Evolutionary conservation across 768 basidiomycete genomes (phyloP), one percentile per base, ranked within the genome.

Genomic region (Serendipita indica): DNA sequence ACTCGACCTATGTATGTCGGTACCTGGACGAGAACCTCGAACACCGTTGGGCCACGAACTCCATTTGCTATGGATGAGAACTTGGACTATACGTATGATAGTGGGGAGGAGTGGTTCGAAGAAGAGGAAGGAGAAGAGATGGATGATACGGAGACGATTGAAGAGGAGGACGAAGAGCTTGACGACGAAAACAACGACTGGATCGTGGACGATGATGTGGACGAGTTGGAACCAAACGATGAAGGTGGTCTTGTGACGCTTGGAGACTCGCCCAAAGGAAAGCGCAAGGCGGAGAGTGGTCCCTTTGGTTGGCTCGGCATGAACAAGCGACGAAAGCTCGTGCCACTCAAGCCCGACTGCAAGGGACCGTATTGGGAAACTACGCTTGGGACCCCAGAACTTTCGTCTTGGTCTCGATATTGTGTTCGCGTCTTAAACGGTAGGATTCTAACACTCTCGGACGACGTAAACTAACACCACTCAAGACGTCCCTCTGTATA

Each of bases 101-200:
- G 89, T 57, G 94, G 89, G 13, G 90, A 84, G 64, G 96, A 98
- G 64, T 98, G 96, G 96, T 89, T 90, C 62, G 87, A 86, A 60
- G 91, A 92, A 67, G 81, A 82, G 20, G 76, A 74, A 12, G 87
- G 81, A 10, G 89, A 84, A 54, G 87, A 88, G 52, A 84, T 87
- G 58, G 79, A 84, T 4, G 74, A 74, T 39, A 72, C 72, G 33
- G 75, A 65, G 18, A 57, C 63, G 7, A 72, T 76, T 4, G 83
- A 85, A 3, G 87, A 88, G 14, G 83, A 75, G 12, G 84, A 80
- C 13, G 81, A 77, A 3, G 82, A 81, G 7, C 83, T 80, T 30
- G 74, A 72, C 2, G 87, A 86, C 66, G 88, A 84, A 12, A 89
- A 91, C 60, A 64, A 82, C 62, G 80, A 79, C 65, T 88, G 84